Conservation (phyloP, 495 filamentous ascomycete genomes). For the Aspergillus funiculosus region DNA sequence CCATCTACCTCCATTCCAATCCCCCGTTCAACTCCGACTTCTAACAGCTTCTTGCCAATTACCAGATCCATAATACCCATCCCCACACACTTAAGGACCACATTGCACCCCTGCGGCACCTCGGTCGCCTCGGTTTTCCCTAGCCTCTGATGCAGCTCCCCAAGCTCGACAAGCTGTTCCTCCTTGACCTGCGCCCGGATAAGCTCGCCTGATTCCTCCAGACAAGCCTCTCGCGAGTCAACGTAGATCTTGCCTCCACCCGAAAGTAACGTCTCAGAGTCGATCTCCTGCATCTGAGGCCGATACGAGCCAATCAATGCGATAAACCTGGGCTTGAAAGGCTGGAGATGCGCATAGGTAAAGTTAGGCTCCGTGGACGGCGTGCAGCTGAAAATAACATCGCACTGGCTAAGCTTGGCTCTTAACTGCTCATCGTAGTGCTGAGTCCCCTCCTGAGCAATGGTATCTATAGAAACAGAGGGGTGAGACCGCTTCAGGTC, state of each 20-base stretch:
- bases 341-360: conserved; percentile 45
- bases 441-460: conserved; percentile 28
- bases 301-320: conserved; percentile 81
- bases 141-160: conserved; percentile 63
- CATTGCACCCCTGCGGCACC: conserved; percentile 54
- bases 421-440: conserved; percentile 27
- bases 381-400: conserved; percentile 79
- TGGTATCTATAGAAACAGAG: conserved; percentile 15
- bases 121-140: conserved; percentile 18
- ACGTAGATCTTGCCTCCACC: conserved; percentile 71
- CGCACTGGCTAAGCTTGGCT: conserved; percentile 35
- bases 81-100: conserved; percentile 48
- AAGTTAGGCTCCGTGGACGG: conserved; percentile 59
- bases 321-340: conserved; percentile 61
- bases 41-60: conserved; percentile 63
- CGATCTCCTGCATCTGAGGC: conserved; percentile 79
- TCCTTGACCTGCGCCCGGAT: conserved; percentile 63
- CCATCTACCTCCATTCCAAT: conserved; percentile 64
- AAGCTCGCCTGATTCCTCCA: conserved; percentile 85
- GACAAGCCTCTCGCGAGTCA: conserved; percentile 70
- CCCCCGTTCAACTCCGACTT: conserved; percentile 61
- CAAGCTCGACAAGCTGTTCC: conserved; percentile 74
- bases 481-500: conserved; percentile 28
- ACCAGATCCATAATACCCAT: conserved; percentile 47
- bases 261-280: conserved; percentile 67